Evolutionary conservation across 2,329 filamentous ascomycete species (phyloP).

Genomic region (Diaporthe capsici): DNA sequence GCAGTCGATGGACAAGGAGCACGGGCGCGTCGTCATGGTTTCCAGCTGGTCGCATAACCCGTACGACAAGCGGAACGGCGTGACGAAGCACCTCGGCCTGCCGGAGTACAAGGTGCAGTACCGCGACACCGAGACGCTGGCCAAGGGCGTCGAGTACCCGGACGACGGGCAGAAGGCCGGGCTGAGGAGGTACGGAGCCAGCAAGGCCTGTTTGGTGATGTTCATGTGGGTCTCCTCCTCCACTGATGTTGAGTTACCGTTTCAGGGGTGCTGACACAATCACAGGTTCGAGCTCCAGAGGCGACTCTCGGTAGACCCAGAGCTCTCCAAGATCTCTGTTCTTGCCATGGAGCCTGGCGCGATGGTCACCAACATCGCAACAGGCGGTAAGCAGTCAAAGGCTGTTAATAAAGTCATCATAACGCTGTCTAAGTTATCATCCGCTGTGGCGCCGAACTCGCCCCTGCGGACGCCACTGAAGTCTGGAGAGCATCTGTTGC

Average conservation of each 20-base stretch:
- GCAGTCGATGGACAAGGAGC: conserved; percentile 44
- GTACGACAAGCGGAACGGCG: conserved; percentile 1
- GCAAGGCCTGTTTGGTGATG: conserved; percentile 52
- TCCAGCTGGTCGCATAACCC: conserved; percentile 41
- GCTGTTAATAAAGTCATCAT: neutral
- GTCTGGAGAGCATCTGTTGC: conserved; percentile 31
- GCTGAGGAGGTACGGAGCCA: conserved; percentile 51
- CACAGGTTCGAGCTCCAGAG: conserved; percentile 48
- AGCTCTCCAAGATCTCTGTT: conserved; percentile 48
- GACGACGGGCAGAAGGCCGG: conserved; percentile 41
- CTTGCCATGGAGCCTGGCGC: conserved; percentile 53
- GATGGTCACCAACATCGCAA: conserved; percentile 48
- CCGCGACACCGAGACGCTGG: conserved; percentile 45
- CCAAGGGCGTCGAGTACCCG: conserved; percentile 45
- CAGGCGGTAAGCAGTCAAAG: conserved; percentile 37
- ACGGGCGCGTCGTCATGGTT: conserved; percentile 44
- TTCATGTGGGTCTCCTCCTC: conserved; percentile 46
- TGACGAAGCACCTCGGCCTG: conserved; percentile 10
- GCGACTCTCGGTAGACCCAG: conserved; percentile 48
- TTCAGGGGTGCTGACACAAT: neutral
- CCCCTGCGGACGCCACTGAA: conserved; percentile 27
- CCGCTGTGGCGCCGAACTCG: conserved; percentile 22
- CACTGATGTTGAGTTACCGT: neutral
- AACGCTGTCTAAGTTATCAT: conserved; percentile 26
- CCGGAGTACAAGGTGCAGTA: conserved; percentile 43